Base-by-base conservation (phyloP, 495 filamentous ascomycete species). In the Penicillium odoratum region DNA sequence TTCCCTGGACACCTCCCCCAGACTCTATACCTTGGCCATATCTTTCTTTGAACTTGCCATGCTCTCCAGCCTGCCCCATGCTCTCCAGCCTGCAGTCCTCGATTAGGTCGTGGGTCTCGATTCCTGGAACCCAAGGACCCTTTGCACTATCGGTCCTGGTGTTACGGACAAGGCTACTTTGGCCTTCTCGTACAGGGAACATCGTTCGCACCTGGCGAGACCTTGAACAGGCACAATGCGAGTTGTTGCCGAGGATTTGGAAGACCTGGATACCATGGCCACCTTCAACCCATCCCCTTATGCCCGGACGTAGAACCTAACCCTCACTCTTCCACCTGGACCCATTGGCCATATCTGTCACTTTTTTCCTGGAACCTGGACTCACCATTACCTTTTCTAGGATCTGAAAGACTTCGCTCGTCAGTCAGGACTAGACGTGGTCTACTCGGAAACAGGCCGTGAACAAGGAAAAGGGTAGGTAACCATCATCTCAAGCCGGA, bases 381-480 rank as follows among this genome's bases (percentile, higher is more conserved):
- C 74, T 79, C 66, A 77, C 72, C 68, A 61, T 62, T n/a, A 53
- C 40, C 30, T 72, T 69, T 31, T 72, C 34, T 77, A 99, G 94
- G 95, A 99, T 74, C 85, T 99, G 43, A 99, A 99, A 90, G 94
- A 99, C 75, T 99, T 98, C 72, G 95, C 94, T 56, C 93, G 94
- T 68, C 90, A 93, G 71, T 95, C 93, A 75, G 91, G 92, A 69
- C 84, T 95, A 73, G 95, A 98, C 73, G 94, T 99, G 63, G 94
- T 99, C 58, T 99, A 96, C 70, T 97, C 92, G 51, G 94, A 99
- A 78, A 93, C 95, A 29, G 88, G 88, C 70, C 91, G 94, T 67
- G 94, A 96, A 63, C 90, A 89, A 74, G 91, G 92, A 60, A 90
- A 87, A 85, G 94, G 94, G 95, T 98, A 74, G 75, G 91, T 82